Evolutionary conservation across 1,139 yeast genomes (phyloP), one percentile per base, ranked within the genome.

Genomic region (Taphrina wiesneri): DNA sequence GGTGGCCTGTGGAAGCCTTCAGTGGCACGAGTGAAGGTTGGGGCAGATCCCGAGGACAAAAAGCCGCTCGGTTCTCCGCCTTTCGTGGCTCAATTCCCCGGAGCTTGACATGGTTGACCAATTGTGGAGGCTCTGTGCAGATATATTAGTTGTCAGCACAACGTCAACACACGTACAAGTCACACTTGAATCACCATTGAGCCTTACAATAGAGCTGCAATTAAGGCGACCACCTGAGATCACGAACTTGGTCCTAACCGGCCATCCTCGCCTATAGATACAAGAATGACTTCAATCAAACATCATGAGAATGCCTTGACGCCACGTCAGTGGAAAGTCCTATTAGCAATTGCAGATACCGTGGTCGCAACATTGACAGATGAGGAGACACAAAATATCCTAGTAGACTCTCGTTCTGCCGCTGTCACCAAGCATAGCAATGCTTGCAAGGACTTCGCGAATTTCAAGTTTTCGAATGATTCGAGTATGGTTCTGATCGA

Each of bases 271-370:
- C n/a, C n/a, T n/a, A n/a, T n/a, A n/a, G n/a, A n/a, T n/a, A n/a
- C n/a, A n/a, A n/a, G n/a, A 30, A 39, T 39, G 43, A 39, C 43
- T 13, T 13, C 43, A 13, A 7, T 21, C 28, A 11, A 19, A 21
- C 28, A 7, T 32, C 39, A 45, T 21, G 49, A 45, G 21, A 56
- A 60, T 23, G 51, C 45, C 2, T 32, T 75, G 73, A 46, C 75
- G 67, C 67, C 70, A 11, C 56, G 49, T 21, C 66, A 63, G 46
- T 63, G 64, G 63, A 53, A 63, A 28, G 51, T 63, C 28, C 43
- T 63, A 17, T 28, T 65, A 11, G 47, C 65, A 2, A 36, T 56
- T 23, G 63, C 53, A n/a, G 67, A 47, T 23, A 34, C 63, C 46
- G 66, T 67, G 26, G 47, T 64, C 30, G 61, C 65, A 13, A 34